Conservation (phyloP, 805 yeast genomes). For the Barnettozyma californica region DNA sequence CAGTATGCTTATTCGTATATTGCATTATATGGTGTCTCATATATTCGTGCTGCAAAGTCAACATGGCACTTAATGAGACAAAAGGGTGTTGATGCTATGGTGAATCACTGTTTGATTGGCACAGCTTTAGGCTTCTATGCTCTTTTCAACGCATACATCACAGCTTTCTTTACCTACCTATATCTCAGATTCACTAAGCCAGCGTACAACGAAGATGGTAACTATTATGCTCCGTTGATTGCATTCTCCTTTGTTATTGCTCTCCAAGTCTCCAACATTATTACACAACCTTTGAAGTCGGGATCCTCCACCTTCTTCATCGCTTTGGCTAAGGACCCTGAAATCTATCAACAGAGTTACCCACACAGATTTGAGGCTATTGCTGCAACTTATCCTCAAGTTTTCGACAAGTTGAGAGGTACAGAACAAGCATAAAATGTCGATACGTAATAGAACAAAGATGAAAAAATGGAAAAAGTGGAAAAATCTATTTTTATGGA, state of each 20-base stretch:
- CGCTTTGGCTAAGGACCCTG: constrained; percentile 81
- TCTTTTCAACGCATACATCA: constrained; percentile 62
- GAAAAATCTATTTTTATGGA: neutral
- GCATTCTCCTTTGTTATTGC: constrained; percentile 72
- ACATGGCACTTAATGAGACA: constrained; percentile 73
- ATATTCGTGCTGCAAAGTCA: constrained; percentile 70
- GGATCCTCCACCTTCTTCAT: constrained; percentile 83
- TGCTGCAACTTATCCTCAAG: constrained; percentile 63
- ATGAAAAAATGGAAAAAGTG: too few relatives aligned
- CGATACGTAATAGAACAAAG: neutral
- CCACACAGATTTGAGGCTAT: constrained; percentile 63
- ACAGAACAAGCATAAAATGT: neutral
- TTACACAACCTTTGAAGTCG: constrained; percentile 70
- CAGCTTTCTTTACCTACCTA: constrained; percentile 56
- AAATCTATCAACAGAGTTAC: constrained; percentile 66
- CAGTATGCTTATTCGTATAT: constrained; percentile 85
- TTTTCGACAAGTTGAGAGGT: constrained; percentile 44
- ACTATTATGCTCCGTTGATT: constrained; percentile 64
- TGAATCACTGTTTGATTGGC: constrained; percentile 78
- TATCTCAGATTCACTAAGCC: constrained; percentile 67
- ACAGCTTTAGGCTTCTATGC: constrained; percentile 77
- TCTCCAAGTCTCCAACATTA: constrained; percentile 66
- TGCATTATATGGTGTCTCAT: constrained; percentile 81
- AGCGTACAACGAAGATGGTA: constrained; percentile 52
- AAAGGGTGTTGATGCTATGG: constrained; percentile 79